These are phyloP conservation scores for Aspergillus kassunensis DNA, from an alignment of 495 filamentous ascomycete genomes.

Conservation along the genomic window DNA sequence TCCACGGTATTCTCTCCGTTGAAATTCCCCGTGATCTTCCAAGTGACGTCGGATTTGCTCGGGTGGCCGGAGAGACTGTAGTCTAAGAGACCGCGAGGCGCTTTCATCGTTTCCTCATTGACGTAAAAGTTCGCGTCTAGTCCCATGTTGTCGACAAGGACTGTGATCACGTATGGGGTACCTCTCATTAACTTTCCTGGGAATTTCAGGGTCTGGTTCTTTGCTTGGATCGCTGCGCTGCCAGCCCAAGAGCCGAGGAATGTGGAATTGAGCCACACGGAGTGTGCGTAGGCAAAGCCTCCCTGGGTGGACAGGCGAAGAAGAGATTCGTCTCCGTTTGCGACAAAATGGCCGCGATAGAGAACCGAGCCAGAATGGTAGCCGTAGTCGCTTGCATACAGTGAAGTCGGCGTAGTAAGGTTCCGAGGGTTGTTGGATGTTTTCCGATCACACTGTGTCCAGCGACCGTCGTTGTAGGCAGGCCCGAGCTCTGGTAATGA, in stretches of 20 bases:
- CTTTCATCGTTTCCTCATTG: conserved; percentile 57
- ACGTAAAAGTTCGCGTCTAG: conserved; percentile 55
- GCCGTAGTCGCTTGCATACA: conserved; percentile 67
- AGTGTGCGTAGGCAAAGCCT: conserved; percentile 52
- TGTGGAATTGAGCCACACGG: conserved; percentile 49
- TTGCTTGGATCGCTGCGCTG: conserved; percentile 28
- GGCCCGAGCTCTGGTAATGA: conserved; percentile 59
- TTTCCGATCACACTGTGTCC: conserved; percentile 47
- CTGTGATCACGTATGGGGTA: conserved; percentile 53
- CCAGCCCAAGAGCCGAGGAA: conserved; percentile 54
- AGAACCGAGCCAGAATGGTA: conserved; percentile 61
- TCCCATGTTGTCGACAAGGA: conserved; percentile 67
- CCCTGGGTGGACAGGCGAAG: conserved; percentile 54
- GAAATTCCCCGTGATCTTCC: conserved; percentile 72
- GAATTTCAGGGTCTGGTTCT: conserved; percentile 44
- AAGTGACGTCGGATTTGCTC: conserved; percentile 42
- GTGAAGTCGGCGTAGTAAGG: conserved; percentile 52
- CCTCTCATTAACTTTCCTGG: conserved; percentile 43
- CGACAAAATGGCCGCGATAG: conserved; percentile 65
- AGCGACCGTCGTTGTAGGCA: conserved; percentile 58
- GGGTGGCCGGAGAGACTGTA: conserved; percentile 46
- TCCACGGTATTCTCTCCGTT: conserved; percentile 64
- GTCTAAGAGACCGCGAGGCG: conserved; percentile 59
- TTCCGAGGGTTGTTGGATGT: conserved; percentile 50
- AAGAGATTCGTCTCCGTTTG: conserved; percentile 50